Evolutionary conservation across 768 basidiomycete species (phyloP), one percentile per base, ranked within the genome.

Genomic region (Lyophyllum semitale): DNA sequence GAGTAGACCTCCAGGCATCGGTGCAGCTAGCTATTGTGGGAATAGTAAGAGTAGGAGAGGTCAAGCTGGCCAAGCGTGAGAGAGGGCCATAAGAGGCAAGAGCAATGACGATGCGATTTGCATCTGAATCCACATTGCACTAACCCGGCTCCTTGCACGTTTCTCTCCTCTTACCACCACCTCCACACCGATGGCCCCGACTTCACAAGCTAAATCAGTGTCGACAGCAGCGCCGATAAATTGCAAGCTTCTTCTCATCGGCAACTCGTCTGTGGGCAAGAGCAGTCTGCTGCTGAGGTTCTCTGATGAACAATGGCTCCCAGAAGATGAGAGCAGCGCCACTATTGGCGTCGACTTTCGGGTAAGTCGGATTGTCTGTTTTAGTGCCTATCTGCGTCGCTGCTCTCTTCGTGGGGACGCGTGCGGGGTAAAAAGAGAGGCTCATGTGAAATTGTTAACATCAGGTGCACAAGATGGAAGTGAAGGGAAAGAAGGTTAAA

Each of bases 271-370:
- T 3, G 96, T 98, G 15, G 96, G 96, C 63, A 92, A 95, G 78
- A 93, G 90, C 59, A 94, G 92, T 62, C 77, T 98, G 13, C 71
- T 98, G 3, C 76, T 98, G 8, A 83, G 96, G n/a, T 98, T 98
- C 77, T 95, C 95, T 2, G 95, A 98, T 67, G 91, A 96, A 73
- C 91, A 93, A 63, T 98, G 95, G 88, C 74, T 98, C 18, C 87
- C 91, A 7, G 90, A 93, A 68, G 94, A 95, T 66, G 93, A 95
- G 71, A 84, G 87, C 44, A 91, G 84, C 59, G 88, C 91, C 26
- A 93, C 90, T 23, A 92, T 91, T 63, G 87, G 91, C 8, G 91
- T 93, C 1, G 91, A 93, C 69, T 93, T 92, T 72, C 76, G 91
- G 60, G 91, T 89, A 71, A 71, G 88, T 75, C 45, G 20, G 33